Base-by-base conservation (phyloP, 257 asterid species). In the Fraxinus excelsior region DNA sequence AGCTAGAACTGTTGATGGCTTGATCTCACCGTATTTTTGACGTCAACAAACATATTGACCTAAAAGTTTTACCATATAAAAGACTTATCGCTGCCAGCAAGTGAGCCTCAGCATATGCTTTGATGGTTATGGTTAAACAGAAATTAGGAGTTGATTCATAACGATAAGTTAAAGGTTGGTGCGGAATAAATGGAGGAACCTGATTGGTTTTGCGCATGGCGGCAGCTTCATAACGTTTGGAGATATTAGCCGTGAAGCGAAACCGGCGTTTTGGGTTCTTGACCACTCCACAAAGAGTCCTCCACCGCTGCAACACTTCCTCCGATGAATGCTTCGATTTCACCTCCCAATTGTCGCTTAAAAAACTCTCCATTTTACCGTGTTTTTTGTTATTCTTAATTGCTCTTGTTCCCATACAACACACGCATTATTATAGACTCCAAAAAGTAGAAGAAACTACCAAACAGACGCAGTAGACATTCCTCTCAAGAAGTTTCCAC, bases 191-290 rank as follows among this genome's bases (percentile, higher is more conserved):
- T 3, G 37, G 31, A 3, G n/a, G 64, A 5, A 92, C 98, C 97
- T 91, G 90, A 84, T 87, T 90, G 74, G 90, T 90, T 42, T 90
- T 89, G 76, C 96, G 98, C 90, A 91, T 91, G 58, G 84, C 91
- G 69, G 90, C 94, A 69, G 92, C 97, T 87, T 94, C 92, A n/a
- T 81, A 25, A 7, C 98, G 92, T 78, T 90, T 94, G 80, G 92
- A 79, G 37, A 94, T 86, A 82, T 94, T 94, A 19, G 98, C 98
- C 40, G 98, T 94, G 83, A 91, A 91, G 71, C 97, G 88, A 80
- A 94, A 94, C 51, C 98, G 86, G 0, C 98, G 86, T 76, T 87
- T 94, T 26, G 94, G 96, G 70, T 94, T 94, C 84, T 91, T 94
- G 7, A 91, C 97, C 0, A 94, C 83, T 21, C 91, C 91, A 76